These are phyloP conservation scores for Fusarium goolgardi DNA, from an alignment of 2,329 filamentous ascomycete species.

Conservation along the genomic window DNA sequence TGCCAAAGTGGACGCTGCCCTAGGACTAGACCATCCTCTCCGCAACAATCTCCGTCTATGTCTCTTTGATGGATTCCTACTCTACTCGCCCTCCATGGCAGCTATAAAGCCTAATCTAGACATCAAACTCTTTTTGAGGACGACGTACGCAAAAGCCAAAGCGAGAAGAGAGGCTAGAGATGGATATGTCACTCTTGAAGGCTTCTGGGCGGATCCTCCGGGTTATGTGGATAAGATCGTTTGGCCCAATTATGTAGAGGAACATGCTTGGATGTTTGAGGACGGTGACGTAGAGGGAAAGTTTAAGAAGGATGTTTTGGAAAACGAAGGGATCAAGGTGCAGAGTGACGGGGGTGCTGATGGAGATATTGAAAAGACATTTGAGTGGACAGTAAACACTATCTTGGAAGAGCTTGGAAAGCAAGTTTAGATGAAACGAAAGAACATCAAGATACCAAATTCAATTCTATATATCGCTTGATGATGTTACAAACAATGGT, in stretches of 20 bases:
- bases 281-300: constrained; percentile 72
- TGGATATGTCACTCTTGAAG: constrained; percentile 84
- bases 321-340: constrained; percentile 59
- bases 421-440: constrained; percentile 19
- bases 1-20: constrained; percentile 60
- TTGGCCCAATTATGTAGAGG: constrained; percentile 91
- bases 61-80: constrained; percentile 88
- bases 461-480: background rate
- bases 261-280: constrained; percentile 85
- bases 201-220: constrained; percentile 95
- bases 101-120: constrained; percentile 73
- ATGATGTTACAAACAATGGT: background rate
- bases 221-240: constrained; percentile 95
- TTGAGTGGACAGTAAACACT: constrained; percentile 76
- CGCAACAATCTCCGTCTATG: constrained; percentile 63
- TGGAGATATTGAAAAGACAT: constrained; percentile 68
- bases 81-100: constrained; percentile 72
- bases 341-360: constrained; percentile 61
- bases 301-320: constrained; percentile 60
- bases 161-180: constrained; percentile 73
- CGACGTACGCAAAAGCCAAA: constrained; percentile 72
- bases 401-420: constrained; percentile 63
- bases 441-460: background rate
- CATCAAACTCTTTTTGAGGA: constrained; percentile 81
- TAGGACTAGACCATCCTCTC: constrained; percentile 57